These are phyloP conservation scores for Aegilops bicornis DNA, from an alignment of 176 grass and related monocot species.

Conservation along the genomic window DNA sequence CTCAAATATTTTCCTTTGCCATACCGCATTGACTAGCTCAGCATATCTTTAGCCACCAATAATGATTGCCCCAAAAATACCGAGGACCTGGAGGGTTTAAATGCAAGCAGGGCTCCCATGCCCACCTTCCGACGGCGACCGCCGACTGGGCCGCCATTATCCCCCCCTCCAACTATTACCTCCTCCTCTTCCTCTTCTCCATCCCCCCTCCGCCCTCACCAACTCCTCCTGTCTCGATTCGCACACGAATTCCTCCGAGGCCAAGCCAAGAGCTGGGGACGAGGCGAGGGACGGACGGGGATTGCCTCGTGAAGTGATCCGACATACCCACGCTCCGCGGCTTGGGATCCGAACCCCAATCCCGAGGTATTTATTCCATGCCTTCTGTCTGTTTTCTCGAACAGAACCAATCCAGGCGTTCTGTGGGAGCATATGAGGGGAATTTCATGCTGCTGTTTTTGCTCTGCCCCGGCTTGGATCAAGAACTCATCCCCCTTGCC, in stretches of 20 bases:
- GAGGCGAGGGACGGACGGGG: not conserved
- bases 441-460: not conserved
- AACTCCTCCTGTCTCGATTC: slow-evolving; percentile 36
- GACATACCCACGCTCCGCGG: not conserved
- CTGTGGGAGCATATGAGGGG: not conserved
- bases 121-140: slow-evolving; percentile 53
- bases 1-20: not conserved
- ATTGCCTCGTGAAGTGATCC: slow-evolving; percentile 35
- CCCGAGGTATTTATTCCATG: slow-evolving; percentile 6
- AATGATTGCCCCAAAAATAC: slow-evolving; percentile 36
- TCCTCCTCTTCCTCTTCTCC: slow-evolving; percentile 2
- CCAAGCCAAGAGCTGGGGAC: not conserved
- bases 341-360: slow-evolving; percentile 28
- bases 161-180: slow-evolving; percentile 21
- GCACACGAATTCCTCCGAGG: not conserved
- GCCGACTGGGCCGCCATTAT: slow-evolving; percentile 49
- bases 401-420: not conserved
- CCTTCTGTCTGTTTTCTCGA: not conserved
- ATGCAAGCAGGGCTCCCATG: slow-evolving; percentile 27
- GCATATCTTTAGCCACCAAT: slow-evolving; percentile 15
- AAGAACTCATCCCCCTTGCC: not conserved
- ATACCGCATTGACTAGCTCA: slow-evolving; percentile 1
- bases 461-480: not conserved
- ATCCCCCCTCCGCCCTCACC: slow-evolving; percentile 25
- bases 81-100: slow-evolving; percentile 42